Conservation (phyloP, 2,329 filamentous ascomycete genomes). For the Aspergillus novoparasiticus region DNA sequence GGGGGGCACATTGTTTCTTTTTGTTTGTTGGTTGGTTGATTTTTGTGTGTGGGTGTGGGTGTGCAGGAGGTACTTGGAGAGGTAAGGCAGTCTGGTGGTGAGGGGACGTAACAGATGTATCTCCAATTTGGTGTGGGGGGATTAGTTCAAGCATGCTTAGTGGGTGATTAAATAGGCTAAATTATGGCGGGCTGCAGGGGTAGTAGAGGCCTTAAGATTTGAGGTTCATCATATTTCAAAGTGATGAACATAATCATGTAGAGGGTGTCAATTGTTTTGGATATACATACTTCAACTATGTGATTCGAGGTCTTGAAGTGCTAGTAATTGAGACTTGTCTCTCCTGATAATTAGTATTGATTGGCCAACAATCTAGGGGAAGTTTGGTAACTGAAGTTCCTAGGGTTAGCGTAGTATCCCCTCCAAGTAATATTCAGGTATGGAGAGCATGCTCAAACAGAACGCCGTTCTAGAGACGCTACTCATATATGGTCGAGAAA, state of each 20-base stretch:
- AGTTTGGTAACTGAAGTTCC: no score
- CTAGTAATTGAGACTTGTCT: background rate
- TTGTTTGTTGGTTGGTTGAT: background rate
- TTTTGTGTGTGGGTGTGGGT: background rate
- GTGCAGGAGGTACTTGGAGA: no score
- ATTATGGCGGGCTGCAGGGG: background rate
- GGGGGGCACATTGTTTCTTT: background rate
- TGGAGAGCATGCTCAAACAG: no score
- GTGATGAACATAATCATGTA: background rate
- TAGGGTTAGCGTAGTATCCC: background rate
- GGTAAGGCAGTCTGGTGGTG: no score
- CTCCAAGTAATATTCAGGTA: background rate
- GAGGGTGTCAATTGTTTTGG: no score
- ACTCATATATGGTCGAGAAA: no score
- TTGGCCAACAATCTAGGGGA: background rate
- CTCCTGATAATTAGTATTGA: background rate
- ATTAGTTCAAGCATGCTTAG: background rate
- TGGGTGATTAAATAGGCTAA: background rate
- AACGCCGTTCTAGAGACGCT: no score
- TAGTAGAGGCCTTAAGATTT: no score
- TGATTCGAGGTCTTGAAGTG: background rate
- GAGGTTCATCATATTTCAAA: background rate
- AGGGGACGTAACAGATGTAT: background rate
- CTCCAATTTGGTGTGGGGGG: background rate
- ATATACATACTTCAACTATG: no score